Evolutionary conservation across 345 rosid species (phyloP).

Genomic region (Cardamine resedifolia): DNA sequence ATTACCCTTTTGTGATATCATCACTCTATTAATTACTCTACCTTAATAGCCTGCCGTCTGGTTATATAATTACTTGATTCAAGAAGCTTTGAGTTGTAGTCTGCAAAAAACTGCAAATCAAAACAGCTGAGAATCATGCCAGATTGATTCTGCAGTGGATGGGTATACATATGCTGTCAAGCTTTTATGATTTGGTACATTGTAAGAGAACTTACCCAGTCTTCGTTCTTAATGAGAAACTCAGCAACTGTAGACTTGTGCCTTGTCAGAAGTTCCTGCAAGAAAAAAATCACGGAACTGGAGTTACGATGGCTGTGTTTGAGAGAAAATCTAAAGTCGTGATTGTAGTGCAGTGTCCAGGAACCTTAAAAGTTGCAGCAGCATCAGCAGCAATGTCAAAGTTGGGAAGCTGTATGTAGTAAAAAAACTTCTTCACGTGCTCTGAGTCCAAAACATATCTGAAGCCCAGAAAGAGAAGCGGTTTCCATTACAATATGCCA

Average conservation of each 20-base stretch:
- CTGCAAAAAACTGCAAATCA: conserved; percentile 74
- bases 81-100: conserved; percentile 83
- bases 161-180: neutral
- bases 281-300: conserved; percentile 18
- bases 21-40: conserved; percentile 24
- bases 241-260: conserved; percentile 96
- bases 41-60: conserved; percentile 91
- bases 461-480: conserved; percentile 18
- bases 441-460: conserved; percentile 84
- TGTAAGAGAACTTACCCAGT: conserved; percentile 57
- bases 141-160: neutral
- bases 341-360: neutral
- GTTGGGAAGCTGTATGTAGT: conserved; percentile 88
- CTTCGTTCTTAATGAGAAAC: conserved; percentile 81
- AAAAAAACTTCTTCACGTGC: conserved; percentile 78
- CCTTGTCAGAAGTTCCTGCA: conserved; percentile 91
- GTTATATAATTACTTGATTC: conserved; percentile 89
- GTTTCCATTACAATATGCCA: neutral
- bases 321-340: neutral
- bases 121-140: conserved; percentile 17
- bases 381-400: conserved; percentile 96
- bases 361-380: conserved; percentile 94
- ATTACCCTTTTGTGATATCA: conserved; percentile 2
- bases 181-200: neutral
- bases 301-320: neutral